These are phyloP conservation scores for Avena sativa DNA, from an alignment of 176 grass and related monocot genomes.

Conservation along the genomic window DNA sequence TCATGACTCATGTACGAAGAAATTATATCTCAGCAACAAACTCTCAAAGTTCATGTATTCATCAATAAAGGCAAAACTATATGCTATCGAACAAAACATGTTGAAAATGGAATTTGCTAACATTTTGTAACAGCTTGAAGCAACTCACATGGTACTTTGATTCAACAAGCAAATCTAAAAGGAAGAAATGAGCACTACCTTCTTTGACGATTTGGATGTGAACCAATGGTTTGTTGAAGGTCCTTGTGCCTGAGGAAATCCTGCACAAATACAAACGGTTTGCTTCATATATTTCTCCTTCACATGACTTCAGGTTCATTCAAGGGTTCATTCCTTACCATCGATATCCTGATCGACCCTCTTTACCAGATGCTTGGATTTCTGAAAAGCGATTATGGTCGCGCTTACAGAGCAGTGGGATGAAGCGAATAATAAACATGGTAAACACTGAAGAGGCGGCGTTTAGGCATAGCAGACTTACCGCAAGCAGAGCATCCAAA, in stretches of 20 bases:
- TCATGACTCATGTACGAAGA: not conserved
- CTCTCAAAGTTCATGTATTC: not conserved
- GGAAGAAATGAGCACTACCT: conserved; percentile 57
- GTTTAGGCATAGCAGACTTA: conserved; percentile 37
- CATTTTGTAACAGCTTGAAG: not conserved
- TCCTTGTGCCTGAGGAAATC: conserved; percentile 62
- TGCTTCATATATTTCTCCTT: not conserved
- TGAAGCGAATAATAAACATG: not conserved
- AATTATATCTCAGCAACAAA: not conserved
- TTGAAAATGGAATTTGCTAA: not conserved
- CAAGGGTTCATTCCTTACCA: conserved; percentile 56
- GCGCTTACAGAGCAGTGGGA: conserved; percentile 4
- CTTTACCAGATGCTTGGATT: conserved; percentile 80
- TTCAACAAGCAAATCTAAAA: conserved; percentile 1
- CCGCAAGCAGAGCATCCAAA: conserved; percentile 69
- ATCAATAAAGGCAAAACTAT: not conserved
- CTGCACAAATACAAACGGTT: conserved; percentile 37
- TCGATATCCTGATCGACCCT: conserved; percentile 65
- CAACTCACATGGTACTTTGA: not conserved
- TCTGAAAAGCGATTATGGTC: conserved; percentile 56
- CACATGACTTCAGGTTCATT: conserved; percentile 9
- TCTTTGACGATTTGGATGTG: conserved; percentile 83
- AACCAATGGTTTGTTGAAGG: conserved; percentile 78
- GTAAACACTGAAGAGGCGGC: not conserved
- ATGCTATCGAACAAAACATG: not conserved